Evolutionary conservation across 2,329 filamentous ascomycete species (phyloP).

Genomic region (Falciphora oryzae): DNA sequence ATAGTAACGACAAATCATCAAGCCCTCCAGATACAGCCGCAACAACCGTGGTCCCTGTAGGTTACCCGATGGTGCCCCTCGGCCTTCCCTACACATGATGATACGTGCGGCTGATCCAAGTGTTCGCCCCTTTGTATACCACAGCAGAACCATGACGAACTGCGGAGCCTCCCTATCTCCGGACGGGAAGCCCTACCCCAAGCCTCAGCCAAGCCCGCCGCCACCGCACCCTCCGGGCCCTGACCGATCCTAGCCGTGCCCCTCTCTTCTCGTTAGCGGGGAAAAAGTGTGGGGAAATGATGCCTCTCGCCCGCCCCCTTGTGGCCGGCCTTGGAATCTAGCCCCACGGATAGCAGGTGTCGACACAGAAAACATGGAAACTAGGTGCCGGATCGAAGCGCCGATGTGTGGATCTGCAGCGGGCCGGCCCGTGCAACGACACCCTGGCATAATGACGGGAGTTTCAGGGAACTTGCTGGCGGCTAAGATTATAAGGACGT

Average conservation of each 20-base stretch:
- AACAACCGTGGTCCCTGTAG: background rate
- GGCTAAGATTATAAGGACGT: background rate
- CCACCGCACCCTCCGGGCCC: slow-evolving; percentile 14
- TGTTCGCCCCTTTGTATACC: no score
- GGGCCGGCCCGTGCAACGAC: no score
- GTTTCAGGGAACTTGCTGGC: background rate
- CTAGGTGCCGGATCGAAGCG: no score
- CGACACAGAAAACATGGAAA: no score
- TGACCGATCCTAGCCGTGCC: slow-evolving; percentile 4
- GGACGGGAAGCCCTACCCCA: slow-evolving; percentile 9
- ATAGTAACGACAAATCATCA: background rate
- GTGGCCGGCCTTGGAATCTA: no score
- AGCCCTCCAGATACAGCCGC: background rate
- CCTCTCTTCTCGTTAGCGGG: background rate
- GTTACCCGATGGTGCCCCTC: background rate
- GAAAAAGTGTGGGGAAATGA: background rate
- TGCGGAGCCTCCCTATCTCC: background rate
- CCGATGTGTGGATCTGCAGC: background rate
- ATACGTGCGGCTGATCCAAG: background rate
- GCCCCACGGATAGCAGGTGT: no score
- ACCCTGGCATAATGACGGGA: background rate
- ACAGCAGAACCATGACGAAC: background rate
- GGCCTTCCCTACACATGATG: no score
- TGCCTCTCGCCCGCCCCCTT: background rate
- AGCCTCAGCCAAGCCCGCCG: slow-evolving; percentile 14